Conservation (phyloP, 345 rosid species). For the Luvunga scandens region DNA sequence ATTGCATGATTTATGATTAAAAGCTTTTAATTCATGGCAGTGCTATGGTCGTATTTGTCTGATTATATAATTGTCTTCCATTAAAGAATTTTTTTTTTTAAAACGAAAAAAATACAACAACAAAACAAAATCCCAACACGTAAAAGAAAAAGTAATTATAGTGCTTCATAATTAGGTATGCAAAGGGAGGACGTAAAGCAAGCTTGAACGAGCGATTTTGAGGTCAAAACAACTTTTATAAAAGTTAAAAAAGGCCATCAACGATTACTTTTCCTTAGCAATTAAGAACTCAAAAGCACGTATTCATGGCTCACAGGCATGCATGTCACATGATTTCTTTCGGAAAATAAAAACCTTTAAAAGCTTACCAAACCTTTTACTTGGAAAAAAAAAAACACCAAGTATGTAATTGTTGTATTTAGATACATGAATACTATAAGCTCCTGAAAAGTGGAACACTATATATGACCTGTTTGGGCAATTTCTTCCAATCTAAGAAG, state of each 20-base stretch:
- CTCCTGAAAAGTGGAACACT: background rate
- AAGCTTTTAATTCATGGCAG: too few species aligned
- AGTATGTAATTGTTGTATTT: background rate
- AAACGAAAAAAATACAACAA: background rate
- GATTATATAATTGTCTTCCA: background rate
- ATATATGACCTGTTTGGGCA: background rate
- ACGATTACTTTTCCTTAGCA: constrained; percentile 5
- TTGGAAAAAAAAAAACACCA: too few species aligned
- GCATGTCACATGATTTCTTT: background rate
- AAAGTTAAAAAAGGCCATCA: background rate
- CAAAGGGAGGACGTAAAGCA: background rate
- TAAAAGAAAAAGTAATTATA: background rate
- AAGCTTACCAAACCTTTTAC: background rate
- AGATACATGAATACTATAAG: background rate
- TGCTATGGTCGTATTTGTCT: too few species aligned
- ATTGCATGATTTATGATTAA: too few species aligned
- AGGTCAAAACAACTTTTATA: background rate
- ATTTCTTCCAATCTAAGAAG: background rate
- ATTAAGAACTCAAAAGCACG: constrained; percentile 7
- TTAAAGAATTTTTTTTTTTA: background rate
- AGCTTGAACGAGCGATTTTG: background rate
- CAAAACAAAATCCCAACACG: background rate
- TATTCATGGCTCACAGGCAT: background rate
- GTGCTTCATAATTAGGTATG: background rate
- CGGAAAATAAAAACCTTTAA: background rate